These are phyloP conservation scores for Agaricales sp. DNA, from an alignment of 1,284 basidiomycete genomes.

Conservation along the genomic window DNA sequence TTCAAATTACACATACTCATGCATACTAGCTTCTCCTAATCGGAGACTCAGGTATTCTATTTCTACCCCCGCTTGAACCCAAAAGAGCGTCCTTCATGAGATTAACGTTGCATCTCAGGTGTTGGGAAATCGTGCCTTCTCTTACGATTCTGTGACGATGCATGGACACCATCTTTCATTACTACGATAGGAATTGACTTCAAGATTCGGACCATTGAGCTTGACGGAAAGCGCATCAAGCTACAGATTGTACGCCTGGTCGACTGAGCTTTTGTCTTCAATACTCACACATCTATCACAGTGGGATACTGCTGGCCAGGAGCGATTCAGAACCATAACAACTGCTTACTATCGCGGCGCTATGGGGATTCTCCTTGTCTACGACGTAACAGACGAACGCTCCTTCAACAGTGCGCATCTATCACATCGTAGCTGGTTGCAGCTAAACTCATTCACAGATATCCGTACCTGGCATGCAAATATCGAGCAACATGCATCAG, in stretches of 20 bases:
- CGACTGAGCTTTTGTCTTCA: conserved; percentile 2
- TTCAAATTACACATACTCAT: background rate
- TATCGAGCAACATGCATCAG: conserved; percentile 98
- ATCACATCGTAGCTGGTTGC: background rate
- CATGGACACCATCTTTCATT: conserved; percentile 99
- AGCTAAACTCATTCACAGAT: conserved; percentile 40
- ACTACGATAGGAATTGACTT: conserved; percentile 97
- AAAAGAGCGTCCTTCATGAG: too few relatives aligned
- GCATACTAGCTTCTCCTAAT: conserved; percentile 76
- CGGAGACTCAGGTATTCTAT: conserved; percentile 77
- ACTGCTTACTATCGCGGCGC: conserved; percentile 99
- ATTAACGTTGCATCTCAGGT: conserved; percentile 35
- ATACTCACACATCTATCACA: conserved; percentile 21
- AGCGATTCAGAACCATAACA: conserved; percentile 98
- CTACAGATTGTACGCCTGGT: conserved; percentile 76
- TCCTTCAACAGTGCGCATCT: conserved; percentile 86
- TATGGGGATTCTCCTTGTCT: conserved; percentile 98
- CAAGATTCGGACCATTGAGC: conserved; percentile 95
- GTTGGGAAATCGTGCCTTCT: conserved; percentile 71
- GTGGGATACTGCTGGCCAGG: conserved; percentile 99
- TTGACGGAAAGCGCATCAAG: conserved; percentile 94
- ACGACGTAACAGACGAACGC: conserved; percentile 97
- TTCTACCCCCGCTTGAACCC: too few relatives aligned
- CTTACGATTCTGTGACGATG: conserved; percentile 98
- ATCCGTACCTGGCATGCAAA: conserved; percentile 98